phyloP scores from a whole-genome alignment of 108 stramenopile genomes.

The Nannochloropsis oceanica region DNA sequence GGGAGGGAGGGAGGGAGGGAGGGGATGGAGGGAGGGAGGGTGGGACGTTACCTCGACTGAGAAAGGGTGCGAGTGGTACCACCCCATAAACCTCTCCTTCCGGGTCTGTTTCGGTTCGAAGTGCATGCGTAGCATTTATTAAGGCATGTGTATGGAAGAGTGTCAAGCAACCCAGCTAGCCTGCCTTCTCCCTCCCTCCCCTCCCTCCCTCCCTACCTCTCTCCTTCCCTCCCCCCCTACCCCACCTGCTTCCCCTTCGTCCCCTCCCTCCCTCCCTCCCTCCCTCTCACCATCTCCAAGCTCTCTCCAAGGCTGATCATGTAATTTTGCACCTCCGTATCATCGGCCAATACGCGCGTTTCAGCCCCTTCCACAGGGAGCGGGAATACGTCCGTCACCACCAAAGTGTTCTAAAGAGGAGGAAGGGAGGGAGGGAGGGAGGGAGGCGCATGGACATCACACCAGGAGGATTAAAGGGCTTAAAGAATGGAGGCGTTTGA shows the following conservation, averaged over 20 bases:
- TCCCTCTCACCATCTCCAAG: conserved; percentile 43
- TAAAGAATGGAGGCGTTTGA: background rate
- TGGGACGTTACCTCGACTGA: background rate
- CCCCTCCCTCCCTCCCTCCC: background rate
- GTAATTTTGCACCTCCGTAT: conserved; percentile 79
- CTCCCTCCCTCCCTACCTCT: no score
- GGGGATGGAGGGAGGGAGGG: no score
- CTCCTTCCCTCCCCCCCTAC: no score
- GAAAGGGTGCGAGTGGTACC: conserved; percentile 68
- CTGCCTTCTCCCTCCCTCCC: no score
- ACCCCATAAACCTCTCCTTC: conserved; percentile 56
- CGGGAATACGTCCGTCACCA: conserved; percentile 89
- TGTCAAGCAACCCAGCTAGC: no score
- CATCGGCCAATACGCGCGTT: conserved; percentile 63
- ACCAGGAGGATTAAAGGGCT: background rate
- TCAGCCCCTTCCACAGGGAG: conserved; percentile 70
- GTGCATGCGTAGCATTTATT: no score
- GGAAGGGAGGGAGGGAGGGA: conserved; percentile 45
- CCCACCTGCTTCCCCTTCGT: no score
- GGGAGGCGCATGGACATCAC: conserved; percentile 48
- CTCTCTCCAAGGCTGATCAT: conserved; percentile 87
- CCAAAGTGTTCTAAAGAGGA: conserved; percentile 26
- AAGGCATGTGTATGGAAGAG: no score
- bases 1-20: no score
- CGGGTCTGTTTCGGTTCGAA: conserved; percentile 38